Base-by-base conservation (phyloP, 192 early-diverging fungal genomes). In the Phycomyces blakesleeanus region DNA sequence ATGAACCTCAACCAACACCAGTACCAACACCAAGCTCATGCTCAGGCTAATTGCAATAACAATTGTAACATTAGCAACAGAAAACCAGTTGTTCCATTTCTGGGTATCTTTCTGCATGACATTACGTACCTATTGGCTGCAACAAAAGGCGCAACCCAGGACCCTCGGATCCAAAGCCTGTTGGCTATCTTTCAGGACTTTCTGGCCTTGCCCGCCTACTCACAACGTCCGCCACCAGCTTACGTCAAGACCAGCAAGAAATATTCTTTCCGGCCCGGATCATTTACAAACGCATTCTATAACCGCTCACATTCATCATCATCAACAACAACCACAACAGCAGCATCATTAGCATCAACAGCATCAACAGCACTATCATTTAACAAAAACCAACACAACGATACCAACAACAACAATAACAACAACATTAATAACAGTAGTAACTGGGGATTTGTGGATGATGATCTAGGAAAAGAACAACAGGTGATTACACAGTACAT, bases 31-130 rank as follows among this genome's bases (percentile, higher is more conserved):
- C 58, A 44, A 68, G 73, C 20, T 22, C 1, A 5, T 38, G 40
- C n/a, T 7, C 24, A 3, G 4, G 11, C 27, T 16, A n/a, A n/a
- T n/a, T n/a, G n/a, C n/a, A n/a, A n/a, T n/a, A n/a, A n/a, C n/a
- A n/a, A n/a, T n/a, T n/a, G n/a, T n/a, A n/a, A n/a, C n/a, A n/a
- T n/a, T n/a, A n/a, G n/a, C n/a, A n/a, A n/a, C n/a, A n/a, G n/a
- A n/a, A 68, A 83, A 49, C 87, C 90, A 0, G 78, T 79, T 22
- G 81, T 91, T 7, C 90, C 90, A 2, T 92, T 87, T 72, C 58
- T 92, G 24, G 90, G 90, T 15, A 76, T 89, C 1, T 83, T 88
- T 68, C 83, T 91, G 10, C 87, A 90, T 71, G 90, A 92, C 55
- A 78, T 85, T n/a, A 89, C 89, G 1, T 92, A 91, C 71, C 67